Percentiles rank a stretch among this genome's conserved stretches.
Conservation (phyloP, 1,139 yeast species). For the Yamadazyma oceani region DNA sequence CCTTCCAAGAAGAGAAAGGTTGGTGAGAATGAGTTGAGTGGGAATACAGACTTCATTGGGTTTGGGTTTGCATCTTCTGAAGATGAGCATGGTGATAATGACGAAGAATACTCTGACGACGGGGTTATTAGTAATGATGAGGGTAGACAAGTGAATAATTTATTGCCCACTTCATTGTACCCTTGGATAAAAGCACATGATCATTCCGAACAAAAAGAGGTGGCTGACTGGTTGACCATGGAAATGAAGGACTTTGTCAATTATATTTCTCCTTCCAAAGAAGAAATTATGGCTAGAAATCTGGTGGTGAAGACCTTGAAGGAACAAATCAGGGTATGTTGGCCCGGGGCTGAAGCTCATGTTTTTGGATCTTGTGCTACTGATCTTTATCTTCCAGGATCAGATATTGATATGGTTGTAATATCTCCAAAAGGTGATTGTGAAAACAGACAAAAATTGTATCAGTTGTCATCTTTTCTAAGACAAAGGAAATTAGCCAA, state of each 20-base stretch:
- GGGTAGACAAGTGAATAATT: slow-evolving; percentile 21
- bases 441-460: slow-evolving; percentile 67
- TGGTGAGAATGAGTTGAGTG: slow-evolving; percentile 35
- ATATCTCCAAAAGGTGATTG: slow-evolving; percentile 64
- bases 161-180: slow-evolving; percentile 38
- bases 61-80: slow-evolving; percentile 53
- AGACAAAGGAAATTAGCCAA: slow-evolving; percentile 64
- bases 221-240: slow-evolving; percentile 83
- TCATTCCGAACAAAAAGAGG: slow-evolving; percentile 70
- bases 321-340: slow-evolving; percentile 53
- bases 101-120: slow-evolving; percentile 33
- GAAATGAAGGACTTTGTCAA: slow-evolving; percentile 87
- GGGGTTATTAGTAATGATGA: slow-evolving; percentile 39
- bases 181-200: slow-evolving; percentile 85
- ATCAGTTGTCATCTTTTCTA: slow-evolving; percentile 71
- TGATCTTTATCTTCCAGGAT: slow-evolving; percentile 89
- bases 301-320: slow-evolving; percentile 63
- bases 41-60: slow-evolving; percentile 56
- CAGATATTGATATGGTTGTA: slow-evolving; percentile 95
- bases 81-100: slow-evolving; percentile 34
- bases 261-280: slow-evolving; percentile 82
- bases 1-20: slow-evolving; percentile 11
- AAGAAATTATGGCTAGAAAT: slow-evolving; percentile 72
- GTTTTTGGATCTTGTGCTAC: slow-evolving; percentile 97
- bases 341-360: slow-evolving; percentile 82